A percentile compares a stretch with the other conserved stretches of the same genome.
These are phyloP conservation scores for Petrea volubilis DNA, from an alignment of 257 asterid genomes.

Conservation along the genomic window DNA sequence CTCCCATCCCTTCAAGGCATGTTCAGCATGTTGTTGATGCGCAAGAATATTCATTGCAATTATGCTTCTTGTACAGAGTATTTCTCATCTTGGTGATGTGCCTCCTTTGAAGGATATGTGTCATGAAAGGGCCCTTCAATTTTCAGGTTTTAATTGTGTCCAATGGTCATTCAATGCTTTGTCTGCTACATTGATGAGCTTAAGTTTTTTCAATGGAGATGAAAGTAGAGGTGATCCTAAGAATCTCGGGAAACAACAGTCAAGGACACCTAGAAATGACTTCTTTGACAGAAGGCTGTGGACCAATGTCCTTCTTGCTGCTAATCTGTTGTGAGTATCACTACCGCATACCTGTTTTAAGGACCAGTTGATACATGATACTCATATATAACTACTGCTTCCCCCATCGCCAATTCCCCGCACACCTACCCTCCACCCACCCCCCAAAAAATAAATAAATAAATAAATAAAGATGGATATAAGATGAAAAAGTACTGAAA, in stretches of 20 bases:
- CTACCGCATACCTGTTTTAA: not conserved
- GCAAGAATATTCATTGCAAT: conserved; percentile 16
- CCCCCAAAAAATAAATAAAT: not conserved
- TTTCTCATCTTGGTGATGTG: conserved; percentile 48
- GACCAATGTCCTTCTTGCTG: conserved; percentile 71
- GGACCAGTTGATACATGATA: not conserved
- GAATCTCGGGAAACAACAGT: conserved; percentile 37
- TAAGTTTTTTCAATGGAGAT: conserved; percentile 60
- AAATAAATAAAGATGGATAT: not conserved
- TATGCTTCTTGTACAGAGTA: conserved; percentile 44
- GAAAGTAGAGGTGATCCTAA: conserved; percentile 40
- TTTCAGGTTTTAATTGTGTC: conserved; percentile 42
- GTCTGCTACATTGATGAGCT: conserved; percentile 45
- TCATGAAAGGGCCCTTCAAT: conserved; percentile 51
- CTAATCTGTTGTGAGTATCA: conserved; percentile 73
- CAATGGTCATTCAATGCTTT: conserved; percentile 51
- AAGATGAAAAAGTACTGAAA: not conserved
- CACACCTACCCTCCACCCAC: not conserved
- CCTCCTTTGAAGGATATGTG: conserved; percentile 45
- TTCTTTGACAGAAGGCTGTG: conserved; percentile 58
- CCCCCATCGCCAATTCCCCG: no score
- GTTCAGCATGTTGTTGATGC: conserved; percentile 12
- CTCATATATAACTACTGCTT: not conserved
- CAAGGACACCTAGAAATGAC: conserved; percentile 45
- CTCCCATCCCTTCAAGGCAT: not conserved